Evolutionary conservation across 139 green algal genomes (phyloP).

Genomic region (Ulvella scutata): DNA sequence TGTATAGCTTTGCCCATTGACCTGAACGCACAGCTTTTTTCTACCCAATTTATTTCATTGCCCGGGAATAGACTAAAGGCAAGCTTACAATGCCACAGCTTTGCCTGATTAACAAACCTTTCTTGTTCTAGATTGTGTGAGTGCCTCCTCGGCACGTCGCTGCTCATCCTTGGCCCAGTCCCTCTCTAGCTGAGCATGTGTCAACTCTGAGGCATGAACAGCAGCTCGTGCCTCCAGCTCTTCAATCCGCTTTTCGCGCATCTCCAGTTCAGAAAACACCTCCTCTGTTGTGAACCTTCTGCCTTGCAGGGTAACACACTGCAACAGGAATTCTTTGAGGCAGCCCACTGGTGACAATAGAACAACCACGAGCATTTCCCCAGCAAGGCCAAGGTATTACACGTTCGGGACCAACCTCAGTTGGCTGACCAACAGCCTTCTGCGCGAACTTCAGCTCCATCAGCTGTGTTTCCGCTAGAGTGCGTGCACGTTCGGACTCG

Average conservation of each 20-base stretch:
- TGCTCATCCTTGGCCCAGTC: not conserved
- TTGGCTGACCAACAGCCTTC: no score
- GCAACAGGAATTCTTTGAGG: no score
- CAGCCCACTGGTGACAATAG: no score
- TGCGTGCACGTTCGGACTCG: no score
- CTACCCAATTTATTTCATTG: not conserved
- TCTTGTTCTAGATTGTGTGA: not conserved
- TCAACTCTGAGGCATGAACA: not conserved
- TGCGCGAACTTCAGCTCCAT: no score
- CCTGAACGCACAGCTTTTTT: not conserved
- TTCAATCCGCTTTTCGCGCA: not conserved
- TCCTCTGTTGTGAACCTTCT: not conserved
- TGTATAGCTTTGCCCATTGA: not conserved
- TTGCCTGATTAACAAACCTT: not conserved
- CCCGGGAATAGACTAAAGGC: not conserved
- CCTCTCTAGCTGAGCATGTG: not conserved
- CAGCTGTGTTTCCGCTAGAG: no score
- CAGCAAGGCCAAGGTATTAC: no score
- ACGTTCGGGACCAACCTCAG: no score
- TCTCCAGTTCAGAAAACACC: not conserved
- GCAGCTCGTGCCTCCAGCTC: not conserved
- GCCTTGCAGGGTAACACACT: not conserved
- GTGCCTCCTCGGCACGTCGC: not conserved
- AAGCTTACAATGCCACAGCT: not conserved
- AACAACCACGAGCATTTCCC: no score